Conservation (phyloP, 805 yeast species). For the Hanseniaspora lindneri region DNA sequence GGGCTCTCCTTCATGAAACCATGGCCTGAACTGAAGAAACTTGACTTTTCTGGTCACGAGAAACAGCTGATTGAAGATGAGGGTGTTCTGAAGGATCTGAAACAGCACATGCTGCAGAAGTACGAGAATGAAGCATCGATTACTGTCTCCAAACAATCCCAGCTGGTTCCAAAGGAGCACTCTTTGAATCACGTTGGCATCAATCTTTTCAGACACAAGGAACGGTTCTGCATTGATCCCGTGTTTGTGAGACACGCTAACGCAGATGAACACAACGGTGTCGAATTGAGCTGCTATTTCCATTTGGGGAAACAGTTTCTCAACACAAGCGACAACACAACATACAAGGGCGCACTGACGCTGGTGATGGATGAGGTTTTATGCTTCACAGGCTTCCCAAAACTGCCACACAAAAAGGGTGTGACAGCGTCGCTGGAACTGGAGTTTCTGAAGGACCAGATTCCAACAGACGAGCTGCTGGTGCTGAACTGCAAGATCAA, state of each 20-base stretch:
- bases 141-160: constrained; percentile 6
- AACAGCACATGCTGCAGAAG: not conserved
- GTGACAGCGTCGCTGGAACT: constrained; percentile 73
- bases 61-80: constrained; percentile 1
- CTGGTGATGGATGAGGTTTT: constrained; percentile 75
- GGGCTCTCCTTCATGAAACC: constrained; percentile 26
- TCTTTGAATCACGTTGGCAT: constrained; percentile 53
- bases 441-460: constrained; percentile 38
- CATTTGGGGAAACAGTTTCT: constrained; percentile 57
- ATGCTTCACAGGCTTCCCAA: constrained; percentile 74
- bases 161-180: constrained; percentile 32
- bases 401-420: constrained; percentile 69
- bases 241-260: constrained; percentile 21
- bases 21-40: constrained; percentile 26
- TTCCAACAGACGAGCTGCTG: constrained; percentile 48
- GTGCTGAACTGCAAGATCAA: constrained; percentile 55
- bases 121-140: not conserved
- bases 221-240: constrained; percentile 65
- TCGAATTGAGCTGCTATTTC: constrained; percentile 51
- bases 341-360: constrained; percentile 72
- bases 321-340: constrained; percentile 51
- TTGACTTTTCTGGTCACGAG: constrained; percentile 12
- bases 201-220: constrained; percentile 59
- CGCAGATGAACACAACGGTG: constrained; percentile 37
- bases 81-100: not conserved